Conservation (phyloP, 2,329 filamentous ascomycete species). For the Hypoxylon sp. region DNA sequence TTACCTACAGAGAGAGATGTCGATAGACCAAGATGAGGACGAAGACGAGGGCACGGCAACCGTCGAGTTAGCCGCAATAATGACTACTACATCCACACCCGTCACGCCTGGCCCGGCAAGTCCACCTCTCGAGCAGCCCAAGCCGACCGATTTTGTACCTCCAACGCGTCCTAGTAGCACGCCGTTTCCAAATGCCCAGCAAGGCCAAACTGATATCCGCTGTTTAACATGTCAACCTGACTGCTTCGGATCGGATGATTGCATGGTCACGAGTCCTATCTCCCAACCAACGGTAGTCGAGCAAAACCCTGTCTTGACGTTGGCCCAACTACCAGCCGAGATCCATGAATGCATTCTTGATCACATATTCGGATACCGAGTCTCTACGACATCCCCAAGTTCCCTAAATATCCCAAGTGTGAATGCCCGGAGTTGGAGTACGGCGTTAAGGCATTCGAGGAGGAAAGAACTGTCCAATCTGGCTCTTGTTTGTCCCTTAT, state of each 20-base stretch:
- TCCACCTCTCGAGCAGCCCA: constrained; percentile 65
- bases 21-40: constrained; percentile 51
- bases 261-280: constrained; percentile 50
- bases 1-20: constrained; percentile 50
- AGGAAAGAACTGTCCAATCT: constrained; percentile 77
- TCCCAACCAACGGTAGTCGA: constrained; percentile 45
- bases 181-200: constrained; percentile 70
- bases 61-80: constrained; percentile 62
- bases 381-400: constrained; percentile 72
- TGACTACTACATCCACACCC: constrained; percentile 67
- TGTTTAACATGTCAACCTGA: constrained; percentile 59
- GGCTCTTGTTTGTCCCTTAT: constrained; percentile 73
- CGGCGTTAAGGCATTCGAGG: constrained; percentile 75
- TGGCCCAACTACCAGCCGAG: constrained; percentile 74
- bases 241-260: constrained; percentile 50
- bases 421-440: constrained; percentile 72
- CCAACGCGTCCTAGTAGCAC: constrained; percentile 72
- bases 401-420: constrained; percentile 68
- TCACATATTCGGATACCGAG: constrained; percentile 77
- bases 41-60: constrained; percentile 60
- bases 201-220: constrained; percentile 61
- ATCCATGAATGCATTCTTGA: constrained; percentile 81
- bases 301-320: constrained; percentile 55
- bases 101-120: constrained; percentile 69
- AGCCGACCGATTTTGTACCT: constrained; percentile 64